Conservation (phyloP, 2,329 filamentous ascomycete genomes). For the Mariannaea elegans region DNA sequence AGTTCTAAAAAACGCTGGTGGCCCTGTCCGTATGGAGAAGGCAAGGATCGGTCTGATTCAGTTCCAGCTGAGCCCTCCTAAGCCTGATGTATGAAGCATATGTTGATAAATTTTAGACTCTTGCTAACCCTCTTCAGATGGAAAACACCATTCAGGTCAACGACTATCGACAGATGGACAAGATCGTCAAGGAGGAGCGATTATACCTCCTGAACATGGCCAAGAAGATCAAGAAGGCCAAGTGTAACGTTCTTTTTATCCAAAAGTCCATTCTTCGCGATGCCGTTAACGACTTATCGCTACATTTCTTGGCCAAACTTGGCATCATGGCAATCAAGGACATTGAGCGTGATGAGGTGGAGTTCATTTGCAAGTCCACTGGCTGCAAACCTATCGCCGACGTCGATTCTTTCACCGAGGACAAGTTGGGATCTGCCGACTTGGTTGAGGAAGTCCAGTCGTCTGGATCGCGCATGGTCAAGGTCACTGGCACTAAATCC, state of each 20-base stretch:
- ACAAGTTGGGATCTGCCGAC: slow-evolving; percentile 94
- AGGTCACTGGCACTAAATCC: slow-evolving; percentile 89
- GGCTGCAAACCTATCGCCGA: slow-evolving; percentile 99
- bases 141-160: slow-evolving; percentile 99
- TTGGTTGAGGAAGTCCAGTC: slow-evolving; percentile 91
- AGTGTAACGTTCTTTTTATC: slow-evolving; percentile 98
- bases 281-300: slow-evolving; percentile 94
- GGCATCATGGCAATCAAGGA: slow-evolving; percentile 97
- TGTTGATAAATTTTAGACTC: not conserved
- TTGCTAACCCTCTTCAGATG: slow-evolving; percentile 68
- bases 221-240: slow-evolving; percentile 99
- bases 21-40: slow-evolving; percentile 94
- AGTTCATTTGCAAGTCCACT: slow-evolving; percentile 99
- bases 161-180: slow-evolving; percentile 99
- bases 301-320: slow-evolving; percentile 97
- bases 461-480: slow-evolving; percentile 90
- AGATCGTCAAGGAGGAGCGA: slow-evolving; percentile 99
- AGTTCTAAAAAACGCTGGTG: slow-evolving; percentile 92
- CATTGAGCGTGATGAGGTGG: slow-evolving; percentile 97
- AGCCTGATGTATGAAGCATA: slow-evolving; percentile 80
- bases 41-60: slow-evolving; percentile 96
- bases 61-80: slow-evolving; percentile 97
- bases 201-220: slow-evolving; percentile 98
- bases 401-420: slow-evolving; percentile 97
- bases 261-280: slow-evolving; percentile 98